Evolutionary conservation across 768 basidiomycete genomes (phyloP), one percentile per base, ranked within the genome.

Genomic region (Podaxis sp.): DNA sequence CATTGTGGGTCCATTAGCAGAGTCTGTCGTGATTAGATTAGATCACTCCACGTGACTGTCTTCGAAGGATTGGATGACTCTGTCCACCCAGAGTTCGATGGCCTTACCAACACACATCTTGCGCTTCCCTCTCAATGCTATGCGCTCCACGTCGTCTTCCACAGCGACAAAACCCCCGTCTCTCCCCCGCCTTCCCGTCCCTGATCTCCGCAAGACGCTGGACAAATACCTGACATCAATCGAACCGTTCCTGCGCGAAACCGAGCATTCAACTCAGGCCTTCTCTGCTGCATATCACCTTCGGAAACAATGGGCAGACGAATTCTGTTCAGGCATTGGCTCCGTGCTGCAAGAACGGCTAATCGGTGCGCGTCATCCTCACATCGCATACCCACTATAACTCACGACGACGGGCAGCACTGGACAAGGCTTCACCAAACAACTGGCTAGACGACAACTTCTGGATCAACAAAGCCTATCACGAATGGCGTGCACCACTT

Each of bases 381-480:
- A 27, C 5, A 16, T 27, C 27, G 55, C 59, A 63, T 28, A 56
- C 60, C 54, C 1, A 56, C 68, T 70, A 51, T 66, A 63, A 64
- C 67, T 65, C 21, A 66, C 63, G 47, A 14, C 52, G 42, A 51
- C 46, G 56, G 25, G 53, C 71, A 88, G 93, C 90, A 32, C 81
- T 97, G 54, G 94, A 96, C 74, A 85, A 80, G 65, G 75, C 78
- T 1, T 95, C 94, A 5, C 92, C 93, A 0, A 78, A 88, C 71
- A 97, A 96, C 70, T 98, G 95, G 95, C 82, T 98, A 10, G 85
- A 95, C 64, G 95, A 98, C 70, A 93, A 91, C 59, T 88, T 96
- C 65, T 98, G 95, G 96, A 75, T 85, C 61, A 85, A 89, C 66
- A 89, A 89, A 66, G 86, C 92, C 1, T 98, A 98, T 71, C 86